Conservation (phyloP, 306 rosid species). For the Dryas drummondii region DNA sequence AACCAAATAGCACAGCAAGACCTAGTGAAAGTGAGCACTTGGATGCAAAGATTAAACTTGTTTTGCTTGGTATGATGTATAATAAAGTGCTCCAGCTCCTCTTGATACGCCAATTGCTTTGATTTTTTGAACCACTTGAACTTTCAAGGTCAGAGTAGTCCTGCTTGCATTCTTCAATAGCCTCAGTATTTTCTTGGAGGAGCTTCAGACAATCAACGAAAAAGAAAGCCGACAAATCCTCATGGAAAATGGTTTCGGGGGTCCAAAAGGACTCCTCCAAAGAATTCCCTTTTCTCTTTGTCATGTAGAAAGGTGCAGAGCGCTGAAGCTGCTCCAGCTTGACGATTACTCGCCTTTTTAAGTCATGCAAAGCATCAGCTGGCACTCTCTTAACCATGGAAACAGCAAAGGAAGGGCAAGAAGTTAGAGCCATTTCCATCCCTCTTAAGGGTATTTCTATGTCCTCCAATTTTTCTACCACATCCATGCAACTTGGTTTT, state of each 20-base stretch:
- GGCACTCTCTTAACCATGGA: constrained; percentile 47
- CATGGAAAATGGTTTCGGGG: constrained; percentile 29
- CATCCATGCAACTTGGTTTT: constrained; percentile 24
- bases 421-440: constrained; percentile 61
- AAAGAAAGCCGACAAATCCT: constrained; percentile 51
- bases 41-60: constrained; percentile 51
- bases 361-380: constrained; percentile 28
- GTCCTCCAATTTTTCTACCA: constrained; percentile 42
- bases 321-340: constrained; percentile 44
- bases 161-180: constrained; percentile 24
- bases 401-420: constrained; percentile 36
- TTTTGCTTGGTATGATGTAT: constrained; percentile 39
- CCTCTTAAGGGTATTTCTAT: constrained; percentile 55
- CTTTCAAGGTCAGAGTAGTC: constrained; percentile 10
- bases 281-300: constrained; percentile 24
- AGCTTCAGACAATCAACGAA: constrained; percentile 57
- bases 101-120: constrained; percentile 5
- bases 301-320: constrained; percentile 33
- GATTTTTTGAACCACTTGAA: neutral
- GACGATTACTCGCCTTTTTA: constrained; percentile 31
- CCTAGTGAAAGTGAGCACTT: constrained; percentile 70
- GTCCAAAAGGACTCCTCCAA: constrained; percentile 15
- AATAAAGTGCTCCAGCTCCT: constrained; percentile 22
- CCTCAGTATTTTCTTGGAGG: constrained; percentile 33
- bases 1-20: constrained; percentile 64